Base-by-base conservation (phyloP, 805 yeast genomes). In the Saturnispora kantuleensis region DNA sequence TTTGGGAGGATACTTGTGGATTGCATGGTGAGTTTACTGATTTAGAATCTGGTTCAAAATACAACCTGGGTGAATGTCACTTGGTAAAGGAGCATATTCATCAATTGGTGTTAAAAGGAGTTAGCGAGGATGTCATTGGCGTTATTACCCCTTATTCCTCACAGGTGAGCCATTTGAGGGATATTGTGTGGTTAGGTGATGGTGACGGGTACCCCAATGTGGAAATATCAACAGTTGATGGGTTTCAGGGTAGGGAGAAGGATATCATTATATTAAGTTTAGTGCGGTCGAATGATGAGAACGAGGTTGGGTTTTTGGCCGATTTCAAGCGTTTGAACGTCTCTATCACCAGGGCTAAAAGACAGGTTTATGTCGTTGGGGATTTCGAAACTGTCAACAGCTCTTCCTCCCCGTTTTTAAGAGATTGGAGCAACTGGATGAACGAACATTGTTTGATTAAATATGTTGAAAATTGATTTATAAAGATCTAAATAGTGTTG, bases 231-330 rank as follows among this genome's bases (percentile, higher is more conserved):
- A 86, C 97, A 0, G 90, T 90, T 4, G 98, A 90, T 64, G 97
- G 97, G 1, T 93, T 90, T 56, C 98, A 90, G 66, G 98, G 98
- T 1, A 69, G 97, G 49, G 98, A 90, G 57, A 93, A 90, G 60
- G 94, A 89, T 54, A 81, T 79, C 0, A 87, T 90, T 6, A 71
- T 90, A 1, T 64, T 93, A 10, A 73, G 93, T 2, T 61, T 90
- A 44, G 97, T 90, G 2, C 69, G 98, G 50, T 81, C 93, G 34
- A 90, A 90, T 59, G 45, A 41, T 16, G 80, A 74, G 16, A 54
- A 64, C 2, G 84, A 81, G 42, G 81, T 89, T 39, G 97, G 97
- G 9, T 93, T 90, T 56, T 65, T 93, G 44, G 70, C 71, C 18
- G 97, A 90, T 52, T 71, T 74, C 44, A 67, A 93, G 56, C 73